phyloP scores from a whole-genome alignment of 768 basidiomycete genomes.

The Phanerochaete sordida region DNA sequence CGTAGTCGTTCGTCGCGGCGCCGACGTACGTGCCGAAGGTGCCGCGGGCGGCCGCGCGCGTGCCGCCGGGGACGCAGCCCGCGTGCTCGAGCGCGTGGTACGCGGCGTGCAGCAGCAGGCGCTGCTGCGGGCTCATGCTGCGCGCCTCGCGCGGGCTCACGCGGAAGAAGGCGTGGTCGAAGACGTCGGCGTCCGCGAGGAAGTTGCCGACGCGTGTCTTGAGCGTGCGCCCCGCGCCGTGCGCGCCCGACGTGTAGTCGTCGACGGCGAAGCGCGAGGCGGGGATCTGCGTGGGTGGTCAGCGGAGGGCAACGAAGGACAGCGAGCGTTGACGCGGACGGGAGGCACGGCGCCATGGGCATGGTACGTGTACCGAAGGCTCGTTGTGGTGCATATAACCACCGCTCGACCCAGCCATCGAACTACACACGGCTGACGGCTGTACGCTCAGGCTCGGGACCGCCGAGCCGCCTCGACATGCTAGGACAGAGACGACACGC shows the following conservation, averaged over 20 bases:
- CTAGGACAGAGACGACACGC: constrained; percentile 14
- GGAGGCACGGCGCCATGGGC: too few relatives aligned
- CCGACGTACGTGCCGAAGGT: constrained; percentile 66
- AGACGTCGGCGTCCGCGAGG: constrained; percentile 49
- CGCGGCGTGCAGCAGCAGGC: constrained; percentile 61
- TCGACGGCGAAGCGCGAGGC: constrained; percentile 48
- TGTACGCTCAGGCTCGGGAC: too few relatives aligned
- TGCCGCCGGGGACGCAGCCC: constrained; percentile 63
- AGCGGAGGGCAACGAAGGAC: too few relatives aligned
- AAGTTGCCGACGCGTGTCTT: constrained; percentile 63
- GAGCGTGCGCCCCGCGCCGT: constrained; percentile 37
- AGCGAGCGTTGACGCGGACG: too few relatives aligned
- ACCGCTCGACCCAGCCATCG: too few relatives aligned
- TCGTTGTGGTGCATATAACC: too few relatives aligned
- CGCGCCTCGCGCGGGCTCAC: constrained; percentile 72
- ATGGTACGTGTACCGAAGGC: too few relatives aligned
- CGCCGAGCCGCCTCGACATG: too few relatives aligned
- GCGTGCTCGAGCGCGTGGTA: constrained; percentile 68
- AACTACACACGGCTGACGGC: too few relatives aligned
- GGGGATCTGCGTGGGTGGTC: constrained; percentile 51
- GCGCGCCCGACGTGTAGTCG: constrained; percentile 30
- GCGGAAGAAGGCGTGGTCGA: constrained; percentile 71
- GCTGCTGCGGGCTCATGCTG: constrained; percentile 76
- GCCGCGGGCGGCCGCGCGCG: constrained; percentile 46
- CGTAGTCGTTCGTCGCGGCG: constrained; percentile 67